Percentiles rank a stretch among this genome's conserved stretches.
Evolutionary conservation across 176 grass and related monocot species (phyloP).

Genomic region (Ananas comosus): DNA sequence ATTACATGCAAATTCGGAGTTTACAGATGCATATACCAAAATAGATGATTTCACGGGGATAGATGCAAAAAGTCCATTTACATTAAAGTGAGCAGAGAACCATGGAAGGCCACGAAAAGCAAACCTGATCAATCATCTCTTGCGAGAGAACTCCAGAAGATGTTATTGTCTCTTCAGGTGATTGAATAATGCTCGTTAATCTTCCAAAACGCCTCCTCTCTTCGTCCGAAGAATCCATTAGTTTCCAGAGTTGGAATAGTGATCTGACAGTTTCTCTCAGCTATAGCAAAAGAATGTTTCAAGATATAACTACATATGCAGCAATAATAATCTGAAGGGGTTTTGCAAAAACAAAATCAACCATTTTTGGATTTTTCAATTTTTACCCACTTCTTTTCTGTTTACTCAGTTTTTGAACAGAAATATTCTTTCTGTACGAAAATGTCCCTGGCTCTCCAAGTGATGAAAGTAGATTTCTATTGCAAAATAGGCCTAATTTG

Average conservation of each 20-base stretch:
- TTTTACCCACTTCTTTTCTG: too few species aligned
- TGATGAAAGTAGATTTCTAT: too few species aligned
- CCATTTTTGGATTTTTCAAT: too few species aligned
- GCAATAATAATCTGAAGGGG: background rate
- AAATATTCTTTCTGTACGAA: too few species aligned
- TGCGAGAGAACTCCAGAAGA: slow-evolving; percentile 51
- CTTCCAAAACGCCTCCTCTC: slow-evolving; percentile 54
- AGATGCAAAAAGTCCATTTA: background rate
- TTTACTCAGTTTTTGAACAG: too few species aligned
- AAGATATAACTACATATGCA: background rate
- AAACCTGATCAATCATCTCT: slow-evolving; percentile 78
- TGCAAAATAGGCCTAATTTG: too few species aligned
- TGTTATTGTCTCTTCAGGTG: slow-evolving; percentile 57
- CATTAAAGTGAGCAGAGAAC: slow-evolving; percentile 2
- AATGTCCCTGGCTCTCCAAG: too few species aligned
- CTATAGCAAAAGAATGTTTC: slow-evolving; percentile 31
- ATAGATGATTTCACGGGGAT: too few species aligned
- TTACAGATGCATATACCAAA: too few species aligned
- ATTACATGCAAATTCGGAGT: too few species aligned
- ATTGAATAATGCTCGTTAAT: slow-evolving; percentile 50
- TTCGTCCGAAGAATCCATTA: slow-evolving; percentile 88
- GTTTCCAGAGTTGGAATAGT: slow-evolving; percentile 77
- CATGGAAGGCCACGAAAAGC: background rate
- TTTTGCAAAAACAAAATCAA: too few species aligned
- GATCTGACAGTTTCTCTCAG: slow-evolving; percentile 74